A percentile compares a stretch with the other conserved stretches of the same genome.
Conservation (phyloP, 306 rosid species). For the Quercus aquifolioides region DNA sequence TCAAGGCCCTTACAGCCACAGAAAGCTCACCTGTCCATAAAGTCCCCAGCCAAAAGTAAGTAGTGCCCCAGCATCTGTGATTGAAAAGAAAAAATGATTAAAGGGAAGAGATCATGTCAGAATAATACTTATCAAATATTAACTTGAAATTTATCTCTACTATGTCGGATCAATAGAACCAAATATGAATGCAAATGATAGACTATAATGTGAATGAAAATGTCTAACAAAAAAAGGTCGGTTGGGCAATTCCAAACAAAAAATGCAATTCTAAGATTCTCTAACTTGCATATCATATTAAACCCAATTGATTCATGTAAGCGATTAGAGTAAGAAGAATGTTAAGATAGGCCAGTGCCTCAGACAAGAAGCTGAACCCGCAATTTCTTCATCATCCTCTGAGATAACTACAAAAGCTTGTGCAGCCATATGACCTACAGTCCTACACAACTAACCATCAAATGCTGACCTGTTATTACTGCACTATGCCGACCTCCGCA, state of each 20-base stretch:
- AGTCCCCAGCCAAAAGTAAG: constrained; percentile 93
- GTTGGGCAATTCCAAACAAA: too few species aligned
- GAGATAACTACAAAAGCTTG: not conserved
- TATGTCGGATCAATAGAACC: not conserved
- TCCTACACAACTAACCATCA: not conserved
- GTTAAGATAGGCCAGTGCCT: not conserved
- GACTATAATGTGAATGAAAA: not conserved
- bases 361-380: not conserved
- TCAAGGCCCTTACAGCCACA: not conserved
- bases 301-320: not conserved
- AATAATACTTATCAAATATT: not conserved
- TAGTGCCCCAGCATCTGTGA: constrained; percentile 66
- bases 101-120: not conserved
- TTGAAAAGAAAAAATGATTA: constrained; percentile 8
- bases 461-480: constrained; percentile 69
- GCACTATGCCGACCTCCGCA: constrained; percentile 94
- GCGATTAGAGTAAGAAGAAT: not conserved
- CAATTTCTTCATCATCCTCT: not conserved
- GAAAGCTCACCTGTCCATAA: constrained; percentile 76
- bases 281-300: not conserved
- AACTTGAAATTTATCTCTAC: not conserved
- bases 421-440: not conserved
- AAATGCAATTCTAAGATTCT: not conserved
- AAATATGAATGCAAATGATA: not conserved
- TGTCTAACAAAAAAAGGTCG: not conserved